Evolutionary conservation across 116 monocot species (phyloP), one percentile per base, ranked within the genome.

Genomic region (Posidonia oceanica): DNA sequence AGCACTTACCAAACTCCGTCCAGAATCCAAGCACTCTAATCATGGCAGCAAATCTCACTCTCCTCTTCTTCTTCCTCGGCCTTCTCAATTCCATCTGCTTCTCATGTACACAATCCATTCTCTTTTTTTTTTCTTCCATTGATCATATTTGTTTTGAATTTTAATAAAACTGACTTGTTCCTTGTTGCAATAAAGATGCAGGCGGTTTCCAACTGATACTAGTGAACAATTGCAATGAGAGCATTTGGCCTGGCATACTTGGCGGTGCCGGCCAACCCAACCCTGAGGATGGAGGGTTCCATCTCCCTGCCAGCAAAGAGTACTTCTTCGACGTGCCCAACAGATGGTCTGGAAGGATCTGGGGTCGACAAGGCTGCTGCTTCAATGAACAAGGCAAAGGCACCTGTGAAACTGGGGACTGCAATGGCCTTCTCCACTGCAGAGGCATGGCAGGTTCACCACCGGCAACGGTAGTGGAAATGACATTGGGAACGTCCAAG

Each of bases 391-490:
- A 80, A 16, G 86, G 82, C 18, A 69, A 70, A 37, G 82, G 87
- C 18, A 59, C 44, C 7, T 90, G 87, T 64, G 75, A 85, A 10
- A 78, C 90, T 3, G 91, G 91, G 1, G 86, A 91, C 72, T 74
- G 74, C 55, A 52, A 38, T 29, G 86, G 83, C 18, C 38, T 38
- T 4, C 77, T 95, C 3, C 86, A 78, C 17, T 94, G 94, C 87
- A 74, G 62, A 1, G 90, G 94, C n/a, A 22, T 61, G 2, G 82
- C 79, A 1, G 90, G 85, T 0, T 53, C 62, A 4, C 87, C 90
- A 0, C 94, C 94, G 3, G 87, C 87, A 14, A 94, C 94, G 7
- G 69, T 90, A n/a, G 83, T 90, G 7, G 94, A 94, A 66, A 87
- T 90, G 90, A 90, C 94, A 13, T 70, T 94, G 4, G 94, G 94